A percentile compares a stretch with the other conserved stretches of the same genome.
These are phyloP conservation scores for Piper longum DNA, from an alignment of 164 flowering plant genomes.

Conservation along the genomic window DNA sequence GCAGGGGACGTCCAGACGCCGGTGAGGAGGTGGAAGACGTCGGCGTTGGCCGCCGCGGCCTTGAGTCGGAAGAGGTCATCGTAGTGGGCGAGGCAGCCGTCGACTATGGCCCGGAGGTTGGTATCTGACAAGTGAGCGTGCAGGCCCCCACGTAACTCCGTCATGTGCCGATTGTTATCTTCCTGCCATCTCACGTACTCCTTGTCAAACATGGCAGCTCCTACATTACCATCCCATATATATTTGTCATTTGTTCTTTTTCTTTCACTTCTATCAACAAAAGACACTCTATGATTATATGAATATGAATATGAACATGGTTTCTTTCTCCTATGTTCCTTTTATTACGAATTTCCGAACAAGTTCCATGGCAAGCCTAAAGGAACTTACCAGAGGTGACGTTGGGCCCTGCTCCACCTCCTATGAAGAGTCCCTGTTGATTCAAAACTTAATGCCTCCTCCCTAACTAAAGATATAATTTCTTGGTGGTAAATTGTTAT, in stretches of 20 bases:
- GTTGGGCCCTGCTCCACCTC: slow-evolving; percentile 37
- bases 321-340: no score
- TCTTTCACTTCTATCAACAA: no score
- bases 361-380: background rate
- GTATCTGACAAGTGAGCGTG: slow-evolving; percentile 64
- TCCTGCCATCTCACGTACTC: slow-evolving; percentile 93
- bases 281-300: no score
- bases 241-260: no score
- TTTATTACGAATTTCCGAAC: background rate
- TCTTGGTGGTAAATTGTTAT: no score
- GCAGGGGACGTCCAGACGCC: slow-evolving; percentile 94
- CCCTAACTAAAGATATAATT: no score
- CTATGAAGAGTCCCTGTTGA: slow-evolving; percentile 53
- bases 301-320: no score
- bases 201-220: slow-evolving; percentile 92
- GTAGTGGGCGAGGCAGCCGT: slow-evolving; percentile 60
- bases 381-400: slow-evolving; percentile 48
- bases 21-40: slow-evolving; percentile 74
- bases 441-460: background rate
- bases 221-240: slow-evolving; percentile 14
- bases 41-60: slow-evolving; percentile 66
- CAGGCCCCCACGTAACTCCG: slow-evolving; percentile 61
- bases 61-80: slow-evolving; percentile 80
- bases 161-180: slow-evolving; percentile 67
- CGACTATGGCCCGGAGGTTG: slow-evolving; percentile 53